Conservation (phyloP, 257 asterid species). For the Anisodus tanguticus region DNA sequence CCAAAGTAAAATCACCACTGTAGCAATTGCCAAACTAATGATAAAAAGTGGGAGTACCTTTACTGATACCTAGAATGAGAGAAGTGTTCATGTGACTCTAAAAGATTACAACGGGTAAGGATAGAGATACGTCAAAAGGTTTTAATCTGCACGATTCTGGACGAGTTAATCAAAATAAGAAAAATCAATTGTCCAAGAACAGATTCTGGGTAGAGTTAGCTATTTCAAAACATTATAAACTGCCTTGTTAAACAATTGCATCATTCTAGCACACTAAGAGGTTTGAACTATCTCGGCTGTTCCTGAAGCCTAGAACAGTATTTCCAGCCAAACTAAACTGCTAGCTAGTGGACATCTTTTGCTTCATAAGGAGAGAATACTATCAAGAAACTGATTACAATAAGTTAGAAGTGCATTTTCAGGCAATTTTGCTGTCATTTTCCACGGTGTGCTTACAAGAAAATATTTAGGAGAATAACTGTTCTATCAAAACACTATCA, state of each 20-base stretch:
- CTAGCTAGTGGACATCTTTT: conserved; percentile 11
- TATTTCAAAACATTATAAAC: not conserved
- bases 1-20: not conserved
- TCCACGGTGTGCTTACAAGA: not conserved
- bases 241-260: not conserved
- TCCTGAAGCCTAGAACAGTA: not conserved
- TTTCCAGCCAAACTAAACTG: conserved; percentile 19
- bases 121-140: not conserved
- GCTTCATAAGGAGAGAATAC: conserved; percentile 10
- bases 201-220: not conserved
- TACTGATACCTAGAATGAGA: no score
- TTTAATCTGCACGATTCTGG: not conserved
- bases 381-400: not conserved
- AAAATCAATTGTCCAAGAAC: not conserved
- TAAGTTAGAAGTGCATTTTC: not conserved
- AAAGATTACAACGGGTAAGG: not conserved
- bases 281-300: not conserved
- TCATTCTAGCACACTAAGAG: not conserved
- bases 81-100: not conserved
- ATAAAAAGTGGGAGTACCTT: not conserved
- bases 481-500: not conserved
- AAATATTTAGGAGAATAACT: not conserved
- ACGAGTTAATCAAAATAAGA: not conserved
- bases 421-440: not conserved
- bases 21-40: conserved; percentile 15